Conservation (phyloP, 805 yeast species). For the Ascoidea asiatica region DNA sequence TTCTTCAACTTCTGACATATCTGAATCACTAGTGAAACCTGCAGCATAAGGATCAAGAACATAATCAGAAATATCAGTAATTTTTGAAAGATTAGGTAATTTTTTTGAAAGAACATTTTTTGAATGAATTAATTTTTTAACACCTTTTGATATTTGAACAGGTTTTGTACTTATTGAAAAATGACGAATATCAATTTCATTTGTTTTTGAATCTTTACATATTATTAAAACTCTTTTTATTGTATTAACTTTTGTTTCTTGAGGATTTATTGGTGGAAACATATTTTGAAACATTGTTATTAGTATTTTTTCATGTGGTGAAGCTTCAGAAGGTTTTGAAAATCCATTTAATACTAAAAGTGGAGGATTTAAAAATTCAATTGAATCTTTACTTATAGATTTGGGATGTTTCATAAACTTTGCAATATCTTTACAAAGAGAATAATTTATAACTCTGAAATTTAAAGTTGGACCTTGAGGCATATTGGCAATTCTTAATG, state of each 20-base stretch:
- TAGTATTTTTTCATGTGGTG: conserved; percentile 63
- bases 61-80: conserved; percentile 70
- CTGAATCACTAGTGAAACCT: conserved; percentile 81
- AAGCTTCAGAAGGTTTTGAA: conserved; percentile 40
- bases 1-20: conserved; percentile 87
- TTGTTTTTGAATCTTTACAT: conserved; percentile 57
- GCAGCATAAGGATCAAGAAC: conserved; percentile 72
- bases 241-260: conserved; percentile 53
- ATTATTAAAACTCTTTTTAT: conserved; percentile 80
- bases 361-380: conserved; percentile 69
- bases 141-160: conserved; percentile 63
- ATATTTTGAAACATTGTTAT: conserved; percentile 89
- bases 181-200: conserved; percentile 75
- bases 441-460: conserved; percentile 64
- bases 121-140: conserved; percentile 55
- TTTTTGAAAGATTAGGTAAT: conserved; percentile 56
- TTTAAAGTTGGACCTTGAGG: conserved; percentile 93
- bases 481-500: conserved; percentile 71
- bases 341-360: conserved; percentile 90
- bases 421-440: conserved; percentile 70
- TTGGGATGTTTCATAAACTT: conserved; percentile 65
- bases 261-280: conserved; percentile 91
- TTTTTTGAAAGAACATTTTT: conserved; percentile 45
- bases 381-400: conserved; percentile 46
- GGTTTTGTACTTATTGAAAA: conserved; percentile 77